Base-by-base conservation (phyloP, 192 early-diverging fungal genomes). In the Coemansia sp. region DNA sequence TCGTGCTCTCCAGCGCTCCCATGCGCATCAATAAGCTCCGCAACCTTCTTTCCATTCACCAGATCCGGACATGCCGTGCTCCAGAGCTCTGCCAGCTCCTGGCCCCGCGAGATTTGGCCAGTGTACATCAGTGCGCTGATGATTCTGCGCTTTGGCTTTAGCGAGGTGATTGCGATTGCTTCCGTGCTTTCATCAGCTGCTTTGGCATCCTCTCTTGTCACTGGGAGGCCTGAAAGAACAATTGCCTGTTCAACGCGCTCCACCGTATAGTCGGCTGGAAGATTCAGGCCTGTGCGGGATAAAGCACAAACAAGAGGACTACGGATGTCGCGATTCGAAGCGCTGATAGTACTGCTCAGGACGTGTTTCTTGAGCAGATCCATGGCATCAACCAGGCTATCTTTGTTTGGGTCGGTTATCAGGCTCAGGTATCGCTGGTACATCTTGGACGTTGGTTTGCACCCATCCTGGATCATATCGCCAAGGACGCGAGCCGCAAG, bases 191-290 rank as follows among this genome's bases (percentile, higher is more conserved):
- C 2, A 0, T 31, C 39, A 3, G 21, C 52, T 8, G 20, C 26
- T 23, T 39, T 37, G 25, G 66, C 49, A 21, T 16, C 15, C 16
- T 34, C 60, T 29, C 18, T 39, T 1, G 29, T 12, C 0, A 33
- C 18, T 0, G 64, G 31, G 1, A 67, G 57, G 8, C 61, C 67
- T 4, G 68, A 67, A 25, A 81, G 35, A 15, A n/a, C 2, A 29
- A 81, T 49, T 15, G 78, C 78, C 28, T 72, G 69, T 42, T 81
- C 78, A 39, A 68, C 53, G 12, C 69, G 72, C 23, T 39, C 18
- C 12, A 53, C 28, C 51, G 53, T 49, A 39, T 21, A 23, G 2
- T 64, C 64, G 0, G 25, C 20, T 8, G 58, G 46, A 8, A 35
- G 18, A 15, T n/a, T 21, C 16, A 34, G 23, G 23, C 15, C 39